Percentiles rank a stretch among this genome's conserved stretches.
phyloP scores from a whole-genome alignment of 352 stramenopile genomes.

The Globisporangium paddicum region DNA sequence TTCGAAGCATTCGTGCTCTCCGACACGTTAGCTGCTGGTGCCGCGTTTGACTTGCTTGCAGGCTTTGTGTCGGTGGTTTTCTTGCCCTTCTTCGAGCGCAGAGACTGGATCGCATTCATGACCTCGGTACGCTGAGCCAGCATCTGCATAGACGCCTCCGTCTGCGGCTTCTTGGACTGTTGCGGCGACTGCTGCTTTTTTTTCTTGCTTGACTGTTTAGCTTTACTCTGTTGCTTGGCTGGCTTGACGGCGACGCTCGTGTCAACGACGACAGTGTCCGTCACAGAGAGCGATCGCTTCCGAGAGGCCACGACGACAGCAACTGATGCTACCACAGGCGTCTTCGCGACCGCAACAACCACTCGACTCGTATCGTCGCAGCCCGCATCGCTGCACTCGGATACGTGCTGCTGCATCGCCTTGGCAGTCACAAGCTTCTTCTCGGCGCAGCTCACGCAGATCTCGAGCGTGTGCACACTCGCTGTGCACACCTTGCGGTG shows the following conservation, averaged over 20 bases:
- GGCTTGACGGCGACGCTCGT: neutral
- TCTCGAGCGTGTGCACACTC: conserved; percentile 27
- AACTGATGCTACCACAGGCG: neutral
- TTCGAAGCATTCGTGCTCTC: conserved; percentile 8
- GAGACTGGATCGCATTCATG: conserved; percentile 4
- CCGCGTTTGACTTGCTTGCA: neutral
- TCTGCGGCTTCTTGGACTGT: neutral
- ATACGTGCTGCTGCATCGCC: conserved; percentile 38
- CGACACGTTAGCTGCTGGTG: neutral
- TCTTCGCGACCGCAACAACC: conserved; percentile 7
- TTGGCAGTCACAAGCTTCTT: conserved; percentile 40
- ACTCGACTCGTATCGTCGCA: conserved; percentile 11
- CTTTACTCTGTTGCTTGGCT: conserved; percentile 17
- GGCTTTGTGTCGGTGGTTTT: neutral
- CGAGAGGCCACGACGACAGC: conserved; percentile 10
- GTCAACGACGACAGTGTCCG: conserved; percentile 2
- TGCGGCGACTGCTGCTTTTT: conserved; percentile 9
- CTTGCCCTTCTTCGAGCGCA: conserved; percentile 11
- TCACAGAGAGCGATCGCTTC: conserved; percentile 23
- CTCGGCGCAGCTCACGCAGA: conserved; percentile 42
- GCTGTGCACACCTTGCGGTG: conserved; percentile 43
- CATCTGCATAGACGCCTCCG: neutral
- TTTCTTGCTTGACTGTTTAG: conserved; percentile 15
- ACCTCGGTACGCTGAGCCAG: neutral
- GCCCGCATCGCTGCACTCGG: conserved; percentile 20